Evolutionary conservation across 2,329 filamentous ascomycete genomes (phyloP).

Genomic region (Decorospora gaudefroyi): DNA sequence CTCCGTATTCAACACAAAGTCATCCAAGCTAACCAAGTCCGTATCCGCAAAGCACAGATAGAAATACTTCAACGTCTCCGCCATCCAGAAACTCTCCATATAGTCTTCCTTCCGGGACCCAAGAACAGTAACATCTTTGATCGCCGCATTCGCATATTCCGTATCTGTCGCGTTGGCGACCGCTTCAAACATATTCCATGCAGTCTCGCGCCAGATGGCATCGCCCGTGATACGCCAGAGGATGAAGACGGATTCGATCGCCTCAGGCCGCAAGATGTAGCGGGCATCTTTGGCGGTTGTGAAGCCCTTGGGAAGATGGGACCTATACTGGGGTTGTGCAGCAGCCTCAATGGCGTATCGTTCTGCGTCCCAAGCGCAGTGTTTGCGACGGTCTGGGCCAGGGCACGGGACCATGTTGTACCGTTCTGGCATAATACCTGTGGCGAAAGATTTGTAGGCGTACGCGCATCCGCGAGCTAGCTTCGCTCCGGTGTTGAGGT

Average conservation of each 20-base stretch:
- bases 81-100: conserved; percentile 55
- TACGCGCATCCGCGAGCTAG: conserved; percentile 66
- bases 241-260: conserved; percentile 64
- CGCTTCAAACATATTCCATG: conserved; percentile 55
- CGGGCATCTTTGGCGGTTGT: conserved; percentile 48
- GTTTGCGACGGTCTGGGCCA: conserved; percentile 26
- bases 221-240: conserved; percentile 64
- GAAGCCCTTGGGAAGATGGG: conserved; percentile 53
- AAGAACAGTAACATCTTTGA: conserved; percentile 49
- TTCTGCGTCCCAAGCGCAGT: conserved; percentile 57
- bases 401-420: conserved; percentile 59
- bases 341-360: conserved; percentile 28
- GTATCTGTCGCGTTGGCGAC: conserved; percentile 50
- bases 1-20: conserved; percentile 58
- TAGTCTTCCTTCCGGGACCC: conserved; percentile 38
- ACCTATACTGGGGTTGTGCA: conserved; percentile 29
- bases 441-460: conserved; percentile 60
- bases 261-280: conserved; percentile 59
- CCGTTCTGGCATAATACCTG: conserved; percentile 64
- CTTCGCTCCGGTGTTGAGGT: conserved; percentile 61
- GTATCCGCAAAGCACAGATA: conserved; percentile 54
- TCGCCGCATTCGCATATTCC: conserved; percentile 50
- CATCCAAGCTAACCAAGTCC: conserved; percentile 52
- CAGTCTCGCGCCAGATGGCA: conserved; percentile 49
- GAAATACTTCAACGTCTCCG: conserved; percentile 58